Evolutionary conservation across 1,284 basidiomycete species (phyloP).

Genomic region (Tilletiaria anomala): DNA sequence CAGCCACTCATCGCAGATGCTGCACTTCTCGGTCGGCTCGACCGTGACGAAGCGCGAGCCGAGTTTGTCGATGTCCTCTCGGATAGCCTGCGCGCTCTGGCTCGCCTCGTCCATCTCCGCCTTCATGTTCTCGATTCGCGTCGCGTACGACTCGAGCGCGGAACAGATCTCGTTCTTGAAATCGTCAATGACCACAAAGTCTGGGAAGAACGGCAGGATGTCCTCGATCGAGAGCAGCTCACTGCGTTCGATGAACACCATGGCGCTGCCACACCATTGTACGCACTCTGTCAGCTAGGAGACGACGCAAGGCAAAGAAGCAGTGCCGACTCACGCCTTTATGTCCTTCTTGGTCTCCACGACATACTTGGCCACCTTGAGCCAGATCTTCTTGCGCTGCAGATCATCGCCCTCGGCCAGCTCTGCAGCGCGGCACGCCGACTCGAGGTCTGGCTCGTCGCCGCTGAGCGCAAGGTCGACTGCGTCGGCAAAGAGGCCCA

Average conservation of each 20-base stretch:
- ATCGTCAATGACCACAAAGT: conserved; percentile 97
- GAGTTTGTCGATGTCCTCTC: conserved; percentile 71
- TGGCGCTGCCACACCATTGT: conserved; percentile 52
- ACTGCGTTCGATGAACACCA: conserved; percentile 86
- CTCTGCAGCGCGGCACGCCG: conserved; percentile 39
- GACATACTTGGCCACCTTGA: conserved; percentile 92
- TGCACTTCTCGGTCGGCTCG: conserved; percentile 72
- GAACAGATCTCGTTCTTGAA: conserved; percentile 98
- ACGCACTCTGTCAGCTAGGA: not conserved
- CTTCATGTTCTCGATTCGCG: conserved; percentile 78
- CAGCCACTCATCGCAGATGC: conserved; percentile 59
- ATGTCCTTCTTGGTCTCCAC: conserved; percentile 95
- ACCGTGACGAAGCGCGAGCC: conserved; percentile 81
- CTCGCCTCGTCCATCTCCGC: conserved; percentile 93
- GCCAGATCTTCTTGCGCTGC: conserved; percentile 84
- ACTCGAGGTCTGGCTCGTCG: conserved; percentile 42
- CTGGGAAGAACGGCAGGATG: conserved; percentile 96
- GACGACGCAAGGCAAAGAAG: not conserved
- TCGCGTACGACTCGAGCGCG: conserved; percentile 83
- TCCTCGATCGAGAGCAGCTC: conserved; percentile 95
- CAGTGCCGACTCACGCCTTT: conserved; percentile 61
- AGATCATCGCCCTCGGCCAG: conserved; percentile 13
- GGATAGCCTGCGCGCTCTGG: conserved; percentile 77
- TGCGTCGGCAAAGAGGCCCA: conserved; percentile 90
- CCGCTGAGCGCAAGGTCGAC: conserved; percentile 70